Base-by-base conservation (phyloP, 1,284 basidiomycete species). In the Gomphus sp. region DNA sequence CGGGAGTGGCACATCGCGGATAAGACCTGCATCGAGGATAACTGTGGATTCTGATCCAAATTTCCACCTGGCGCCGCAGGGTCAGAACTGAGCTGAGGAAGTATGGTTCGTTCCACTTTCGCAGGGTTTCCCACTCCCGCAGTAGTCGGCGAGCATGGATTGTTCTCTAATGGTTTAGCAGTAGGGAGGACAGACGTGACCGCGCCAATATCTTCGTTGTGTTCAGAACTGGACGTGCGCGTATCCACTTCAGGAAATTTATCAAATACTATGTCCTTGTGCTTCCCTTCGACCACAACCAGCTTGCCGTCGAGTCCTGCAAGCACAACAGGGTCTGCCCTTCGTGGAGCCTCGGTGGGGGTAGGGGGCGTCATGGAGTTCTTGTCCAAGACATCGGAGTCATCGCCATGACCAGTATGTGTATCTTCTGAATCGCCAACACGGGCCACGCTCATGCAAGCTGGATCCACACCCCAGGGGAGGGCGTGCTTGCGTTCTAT, bases 401-500 rank as follows among this genome's bases (percentile, higher is more conserved):
- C 36, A 9, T 50, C 37, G 9, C 18, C 28, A 14, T 56, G 34
- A 44, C n/a, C 36, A 43, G 18, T 18, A 14, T 51, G 45, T 6
- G 59, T 31, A 8, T 49, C 25, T 31, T 49, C 47, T 31, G 49
- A 50, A 16, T 55, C 43, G 28, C 14, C 1, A n/a, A 14, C 54
- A 28, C 18, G 14, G 10, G 44, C 16, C 33, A 51, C 41, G 36
- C 56, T 43, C 55, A 56, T n/a, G 56, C 64, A 65, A 16, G 70
- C 64, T 48, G 81, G 78, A 66, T 84, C 79, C 44, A 77, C 62
- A 6, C 77, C 79, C 77, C 79, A 84, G 47, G 64, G 68, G 0
- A 80, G 58, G 1, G 84, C 84, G 34, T 80, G 77, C 56, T 79
- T 77, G 41, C 80, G 78, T 68, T 89, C 86, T 51, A 89, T 80